Evolutionary conservation across 345 rosid genomes (phyloP), one percentile per base, ranked within the genome.

Genomic region (Sisymbrium irio): DNA sequence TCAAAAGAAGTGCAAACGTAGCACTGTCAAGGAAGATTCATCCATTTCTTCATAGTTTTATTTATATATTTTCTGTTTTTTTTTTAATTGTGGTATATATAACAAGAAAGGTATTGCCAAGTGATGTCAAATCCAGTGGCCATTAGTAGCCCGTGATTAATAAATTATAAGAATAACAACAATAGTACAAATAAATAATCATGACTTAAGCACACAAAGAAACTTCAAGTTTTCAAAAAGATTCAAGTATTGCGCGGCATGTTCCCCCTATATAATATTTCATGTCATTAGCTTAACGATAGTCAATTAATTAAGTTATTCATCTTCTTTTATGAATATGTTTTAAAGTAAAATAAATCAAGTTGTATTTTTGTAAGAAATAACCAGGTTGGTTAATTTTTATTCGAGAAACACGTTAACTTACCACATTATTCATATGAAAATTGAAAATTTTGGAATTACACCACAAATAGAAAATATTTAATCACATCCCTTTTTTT

Each of bases 231-330:
- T 73, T 27, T 56, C 55, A 73, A 54, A 73, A 65, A 57, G 72
- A 9, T 54, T 42, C 44, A 64, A 64, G 56, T 74, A 66, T 66
- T 74, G 78, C 61, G 60, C 32, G 33, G 78, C 78, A 74, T 74
- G 78, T 74, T 57, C 59, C 41, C 30, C 62, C 78, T 67, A 58
- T 58, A 57, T 17, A 56, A 35, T 32, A 56, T 32, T 55, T 32
- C 22, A 33, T 57, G 66, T 35, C 42, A 65, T 45, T 65, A 65
- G 19, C 72, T 54, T 63, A 41, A 15, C 56, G 36, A 11, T 37
- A 33, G 15, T 57, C 13, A 55, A 35, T 22, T 35, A 10, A 9
- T 35, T 36, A 19, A 22, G 8, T 72, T 33, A 73, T 73, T 20
- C 30, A 11, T 64, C 11, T 55, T 50, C 14, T 61, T 50, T 58